Base-by-base conservation (phyloP, 495 filamentous ascomycete genomes). In the Aeminium ludgeri region DNA sequence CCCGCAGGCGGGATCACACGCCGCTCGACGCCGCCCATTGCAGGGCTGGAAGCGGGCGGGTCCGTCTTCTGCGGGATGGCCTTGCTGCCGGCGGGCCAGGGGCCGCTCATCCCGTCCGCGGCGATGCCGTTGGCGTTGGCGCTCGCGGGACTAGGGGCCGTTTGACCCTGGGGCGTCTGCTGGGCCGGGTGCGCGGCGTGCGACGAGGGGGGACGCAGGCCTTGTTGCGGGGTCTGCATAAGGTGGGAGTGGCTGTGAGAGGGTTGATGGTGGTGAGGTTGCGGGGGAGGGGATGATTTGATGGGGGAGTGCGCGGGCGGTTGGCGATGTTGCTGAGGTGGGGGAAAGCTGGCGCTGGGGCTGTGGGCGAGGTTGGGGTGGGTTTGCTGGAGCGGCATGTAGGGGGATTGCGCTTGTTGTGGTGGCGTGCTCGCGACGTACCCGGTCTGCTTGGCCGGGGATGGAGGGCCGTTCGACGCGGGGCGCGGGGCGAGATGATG, bases 21-120 rank as follows among this genome's bases (percentile, higher is more conserved):
- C 5, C n/a, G 6, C 4, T 11, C 6, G 6, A 13, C n/a, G 6
- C 6, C 25, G 6, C 28, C 28, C 15, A 48, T 7, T 10, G 18
- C 15, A 1, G 17, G 34, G 12, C 7, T 16, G 1, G 35, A 33
- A 11, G 34, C 8, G 10, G 36, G 37, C 12, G 47, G 38, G 18
- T 51, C 48, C 23, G 43, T 38, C 28, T 51, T 51, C 23, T 39
- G 32, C 29, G 48, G 48, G 39, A 51, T 51, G 10, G 23, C 44
- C 11, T 43, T 20, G 27, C 48, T 46, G 10, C 43, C 43, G 16
- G 36, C 33, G 10, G 41, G 47, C 48, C 48, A 51, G 2, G 48
- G 48, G 7, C 48, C 48, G 12, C 43, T 33, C 48, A 51, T 51
- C 2, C 48, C 48, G 17, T 51, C 48, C 8, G 43, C 44, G 1